These are phyloP conservation scores for Saccharomyces hybrid DNA, from an alignment of 1,139 yeast genomes.

Conservation along the genomic window DNA sequence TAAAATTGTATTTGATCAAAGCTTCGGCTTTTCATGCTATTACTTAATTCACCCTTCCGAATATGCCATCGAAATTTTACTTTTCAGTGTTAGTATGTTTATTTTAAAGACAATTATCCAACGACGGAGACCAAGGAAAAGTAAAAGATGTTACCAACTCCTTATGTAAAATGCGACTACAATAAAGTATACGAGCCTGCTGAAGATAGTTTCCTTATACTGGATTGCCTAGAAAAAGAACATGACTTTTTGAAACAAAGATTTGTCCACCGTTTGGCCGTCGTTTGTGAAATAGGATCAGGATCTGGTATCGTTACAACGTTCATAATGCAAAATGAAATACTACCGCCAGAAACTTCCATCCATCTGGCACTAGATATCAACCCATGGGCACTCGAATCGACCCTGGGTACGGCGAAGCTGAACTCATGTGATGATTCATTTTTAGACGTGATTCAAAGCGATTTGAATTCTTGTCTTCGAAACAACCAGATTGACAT, in stretches of 20 bases:
- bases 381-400: conserved; percentile 65
- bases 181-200: conserved; percentile 81
- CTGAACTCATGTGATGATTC: conserved; percentile 38
- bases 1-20: not conserved
- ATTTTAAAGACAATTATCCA: no score
- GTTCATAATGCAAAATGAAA: conserved; percentile 41
- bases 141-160: conserved; percentile 48
- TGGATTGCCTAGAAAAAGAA: conserved; percentile 72
- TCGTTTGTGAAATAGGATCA: conserved; percentile 77
- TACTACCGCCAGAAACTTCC: conserved; percentile 29
- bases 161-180: conserved; percentile 41
- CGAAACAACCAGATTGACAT: conserved; percentile 49
- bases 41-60: not conserved
- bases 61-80: not conserved
- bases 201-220: conserved; percentile 77
- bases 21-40: not conserved
- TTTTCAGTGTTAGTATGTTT: not conserved
- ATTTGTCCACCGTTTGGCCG: conserved; percentile 36
- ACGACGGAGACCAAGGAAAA: not conserved
- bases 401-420: conserved; percentile 45
- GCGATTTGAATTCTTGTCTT: conserved; percentile 49
- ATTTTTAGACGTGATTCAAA: conserved; percentile 50
- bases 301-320: conserved; percentile 88
- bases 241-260: conserved; percentile 31
- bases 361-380: conserved; percentile 66